Evolutionary conservation across 139 green algal species (phyloP).

Genomic region (Diplosphaera chodatii): DNA sequence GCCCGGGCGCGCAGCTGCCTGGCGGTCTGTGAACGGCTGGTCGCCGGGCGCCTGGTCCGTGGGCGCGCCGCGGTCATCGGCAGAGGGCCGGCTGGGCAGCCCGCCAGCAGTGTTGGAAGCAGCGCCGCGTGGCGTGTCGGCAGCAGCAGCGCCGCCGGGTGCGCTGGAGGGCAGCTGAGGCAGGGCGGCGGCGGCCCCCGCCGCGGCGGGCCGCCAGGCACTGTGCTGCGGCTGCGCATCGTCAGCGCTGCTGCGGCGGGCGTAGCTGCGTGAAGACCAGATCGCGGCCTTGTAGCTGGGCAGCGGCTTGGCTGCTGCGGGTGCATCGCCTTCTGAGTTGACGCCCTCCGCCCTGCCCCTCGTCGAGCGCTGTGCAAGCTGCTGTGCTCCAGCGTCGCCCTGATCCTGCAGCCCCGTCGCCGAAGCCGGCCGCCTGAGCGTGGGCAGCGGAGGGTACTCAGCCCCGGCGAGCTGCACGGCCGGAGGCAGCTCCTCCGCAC

Average conservation of each 20-base stretch:
- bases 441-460: background rate
- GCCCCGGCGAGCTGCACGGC: background rate
- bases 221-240: background rate
- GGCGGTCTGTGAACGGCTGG: background rate
- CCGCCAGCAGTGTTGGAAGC: background rate
- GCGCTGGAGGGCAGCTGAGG: too few species aligned
- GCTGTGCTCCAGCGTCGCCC: background rate
- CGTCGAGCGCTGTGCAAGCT: too few species aligned
- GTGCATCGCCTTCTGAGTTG: background rate
- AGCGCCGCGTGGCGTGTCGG: background rate
- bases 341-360: too few species aligned
- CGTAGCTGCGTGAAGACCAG: background rate
- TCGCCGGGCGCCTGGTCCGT: background rate
- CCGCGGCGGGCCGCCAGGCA: background rate
- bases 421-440: background rate
- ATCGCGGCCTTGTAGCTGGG: background rate
- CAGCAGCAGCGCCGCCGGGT: too few species aligned
- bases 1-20: too few species aligned
- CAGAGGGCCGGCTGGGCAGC: too few species aligned
- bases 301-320: too few species aligned
- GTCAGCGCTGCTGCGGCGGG: background rate
- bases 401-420: background rate
- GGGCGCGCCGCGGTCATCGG: too few species aligned
- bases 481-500: background rate
- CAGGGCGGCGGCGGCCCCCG: background rate